Conservation (phyloP, 2,329 filamentous ascomycete genomes). For the Akanthomyces lecanii region DNA sequence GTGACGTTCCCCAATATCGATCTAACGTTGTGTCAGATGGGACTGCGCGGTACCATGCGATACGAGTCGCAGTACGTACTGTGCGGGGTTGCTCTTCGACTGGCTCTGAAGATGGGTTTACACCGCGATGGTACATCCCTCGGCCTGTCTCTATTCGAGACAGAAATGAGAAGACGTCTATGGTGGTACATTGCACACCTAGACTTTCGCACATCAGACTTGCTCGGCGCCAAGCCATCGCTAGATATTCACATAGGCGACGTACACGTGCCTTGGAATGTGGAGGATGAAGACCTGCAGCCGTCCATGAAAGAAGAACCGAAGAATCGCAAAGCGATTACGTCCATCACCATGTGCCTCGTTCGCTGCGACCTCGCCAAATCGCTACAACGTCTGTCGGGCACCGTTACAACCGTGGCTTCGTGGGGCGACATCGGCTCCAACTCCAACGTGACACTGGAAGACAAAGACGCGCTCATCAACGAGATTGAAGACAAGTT, state of each 20-base stretch:
- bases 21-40: constrained; percentile 9
- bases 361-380: constrained; percentile 15
- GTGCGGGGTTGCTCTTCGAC: constrained; percentile 29
- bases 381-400: background rate
- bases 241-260: constrained; percentile 12
- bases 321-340: constrained; percentile 13
- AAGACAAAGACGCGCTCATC: constrained; percentile 6
- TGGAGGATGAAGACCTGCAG: constrained; percentile 12
- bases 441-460: background rate
- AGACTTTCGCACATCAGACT: constrained; percentile 13
- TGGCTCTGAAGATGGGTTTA: constrained; percentile 34
- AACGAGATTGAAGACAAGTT: constrained; percentile 14
- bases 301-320: constrained; percentile 14
- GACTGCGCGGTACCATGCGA: constrained; percentile 10
- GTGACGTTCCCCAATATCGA: background rate
- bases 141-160: constrained; percentile 12
- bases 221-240: constrained; percentile 10
- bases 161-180: constrained; percentile 14
- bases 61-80: constrained; percentile 17
- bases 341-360: constrained; percentile 8
- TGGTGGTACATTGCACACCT: constrained; percentile 17
- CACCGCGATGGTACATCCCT: constrained; percentile 5
- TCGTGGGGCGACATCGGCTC: constrained; percentile 5
- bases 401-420: background rate
- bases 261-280: constrained; percentile 2